Base-by-base conservation (phyloP, 2,329 filamentous ascomycete genomes). In the Teratosphaeria gauchensis region DNA sequence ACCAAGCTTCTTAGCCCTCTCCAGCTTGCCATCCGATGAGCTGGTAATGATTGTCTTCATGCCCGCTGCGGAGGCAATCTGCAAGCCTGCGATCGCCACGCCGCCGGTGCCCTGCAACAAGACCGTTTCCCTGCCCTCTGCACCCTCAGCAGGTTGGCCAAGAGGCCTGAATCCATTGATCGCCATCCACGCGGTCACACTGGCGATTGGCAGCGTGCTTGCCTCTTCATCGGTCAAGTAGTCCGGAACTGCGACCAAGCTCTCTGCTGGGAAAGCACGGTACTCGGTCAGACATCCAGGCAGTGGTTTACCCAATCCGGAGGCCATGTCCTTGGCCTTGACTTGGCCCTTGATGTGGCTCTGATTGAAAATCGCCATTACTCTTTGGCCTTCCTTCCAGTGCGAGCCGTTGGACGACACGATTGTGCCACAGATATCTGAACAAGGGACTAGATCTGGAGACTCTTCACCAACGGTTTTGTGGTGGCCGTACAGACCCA, bases 371-470 rank as follows among this genome's bases (percentile, higher is more conserved):
- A 82, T 87, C 21, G 81, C 81, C 58, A 87, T 77, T 46, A 90
- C 86, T n/a, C 84, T 82, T 59, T 87, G 82, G 59, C 86, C 85
- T 16, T 75, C 72, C 57, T 77, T 76, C 75, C 82, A 82, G 5
- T 74, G 73, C 19, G 76, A 69, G 35, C 53, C 53, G n/a, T 82
- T 81, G 32, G 80, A 65, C 14, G 77, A 70, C 1, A 82, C 74
- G 53, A 89, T 75, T 8, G 78, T 77, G 52, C 86, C 87, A 72
- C 84, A 87, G 78, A 87, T 87, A 71, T 90, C 87, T 24, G 84
- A 87, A 71, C 83, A 86, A 1, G 85, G 85, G 1, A 89, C 82
- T 12, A 88, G 65, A 58, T 76, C 60, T 56, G 72, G 56, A 56
- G 70, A 62, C 4, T 42, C 35, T 59, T 74, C 66, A 42, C 69